Evolutionary conservation across 169 alveolate species (phyloP).

Genomic region (Cryptosporidium felis): DNA sequence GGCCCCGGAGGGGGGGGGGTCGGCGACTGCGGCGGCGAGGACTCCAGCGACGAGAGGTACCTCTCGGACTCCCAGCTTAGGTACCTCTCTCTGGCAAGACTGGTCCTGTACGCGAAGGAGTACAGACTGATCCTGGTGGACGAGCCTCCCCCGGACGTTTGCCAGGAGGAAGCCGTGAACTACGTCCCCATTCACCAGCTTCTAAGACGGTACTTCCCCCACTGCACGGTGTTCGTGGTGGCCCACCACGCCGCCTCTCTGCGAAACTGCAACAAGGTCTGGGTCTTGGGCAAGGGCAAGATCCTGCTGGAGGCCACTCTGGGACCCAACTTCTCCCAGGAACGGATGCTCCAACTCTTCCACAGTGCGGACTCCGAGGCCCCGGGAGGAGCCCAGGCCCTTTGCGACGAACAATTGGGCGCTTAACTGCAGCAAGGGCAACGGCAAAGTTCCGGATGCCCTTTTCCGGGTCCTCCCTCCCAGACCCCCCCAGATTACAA

Average conservation of each 20-base stretch:
- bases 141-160: slow-evolving; percentile 77
- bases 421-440: too few species aligned
- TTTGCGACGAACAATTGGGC: too few species aligned
- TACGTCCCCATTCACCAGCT: slow-evolving; percentile 67
- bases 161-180: slow-evolving; percentile 31
- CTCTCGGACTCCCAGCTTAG: slow-evolving; percentile 72
- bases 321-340: slow-evolving; percentile 24
- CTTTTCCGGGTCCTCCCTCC: too few species aligned
- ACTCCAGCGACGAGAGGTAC: slow-evolving; percentile 56
- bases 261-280: slow-evolving; percentile 76
- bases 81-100: slow-evolving; percentile 72
- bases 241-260: slow-evolving; percentile 77
- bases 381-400: too few species aligned
- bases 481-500: too few species aligned
- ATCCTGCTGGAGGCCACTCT: slow-evolving; percentile 45
- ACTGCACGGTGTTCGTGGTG: slow-evolving; percentile 75
- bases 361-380: slow-evolving; percentile 30
- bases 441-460: too few species aligned
- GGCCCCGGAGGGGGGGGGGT: too few species aligned
- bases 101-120: slow-evolving; percentile 50
- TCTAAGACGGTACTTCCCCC: slow-evolving; percentile 72
- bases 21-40: slow-evolving; percentile 1
- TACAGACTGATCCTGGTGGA: slow-evolving; percentile 75
- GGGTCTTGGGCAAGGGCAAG: slow-evolving; percentile 75
- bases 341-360: slow-evolving; percentile 42